Evolutionary conservation across 2,329 filamentous ascomycete species (phyloP).

Genomic region (Aspergillus oerlinghausenensis): DNA sequence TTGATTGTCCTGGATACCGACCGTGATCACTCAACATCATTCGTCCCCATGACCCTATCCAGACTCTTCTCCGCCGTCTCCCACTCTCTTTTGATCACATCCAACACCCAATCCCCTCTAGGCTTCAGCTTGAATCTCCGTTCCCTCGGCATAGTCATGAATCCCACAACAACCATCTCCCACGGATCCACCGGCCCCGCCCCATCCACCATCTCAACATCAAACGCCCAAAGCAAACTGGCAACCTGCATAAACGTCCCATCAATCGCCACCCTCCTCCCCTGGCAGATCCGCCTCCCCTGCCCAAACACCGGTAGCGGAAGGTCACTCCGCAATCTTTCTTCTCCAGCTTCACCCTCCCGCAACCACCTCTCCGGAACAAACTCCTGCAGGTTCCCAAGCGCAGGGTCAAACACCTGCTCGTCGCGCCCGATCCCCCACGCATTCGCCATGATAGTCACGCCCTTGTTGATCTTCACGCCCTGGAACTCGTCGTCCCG

Average conservation of each 20-base stretch:
- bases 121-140: conserved; percentile 16
- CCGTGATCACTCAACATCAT: conserved; percentile 12
- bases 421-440: conserved; percentile 44
- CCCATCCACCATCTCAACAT: conserved; percentile 12
- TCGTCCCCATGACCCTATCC: conserved; percentile 13
- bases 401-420: conserved; percentile 28
- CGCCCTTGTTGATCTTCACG: conserved; percentile 45
- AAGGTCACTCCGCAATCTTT: conserved; percentile 14
- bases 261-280: conserved; percentile 19
- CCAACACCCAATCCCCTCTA: conserved; percentile 12
- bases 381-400: conserved; percentile 15
- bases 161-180: conserved; percentile 20
- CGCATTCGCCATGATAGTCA: conserved; percentile 43
- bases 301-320: conserved; percentile 20
- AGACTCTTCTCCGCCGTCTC: conserved; percentile 12
- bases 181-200: conserved; percentile 15
- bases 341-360: neutral
- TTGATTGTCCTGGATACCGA: too few relatives aligned
- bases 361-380: conserved; percentile 18
- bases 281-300: conserved; percentile 19
- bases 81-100: conserved; percentile 16
- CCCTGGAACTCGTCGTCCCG: conserved; percentile 46
- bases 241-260: conserved; percentile 20
- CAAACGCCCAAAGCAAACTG: conserved; percentile 20
- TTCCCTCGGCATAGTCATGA: conserved; percentile 20